phyloP scores from a whole-genome alignment of 495 filamentous ascomycete genomes.

The Zalerion maritima region DNA sequence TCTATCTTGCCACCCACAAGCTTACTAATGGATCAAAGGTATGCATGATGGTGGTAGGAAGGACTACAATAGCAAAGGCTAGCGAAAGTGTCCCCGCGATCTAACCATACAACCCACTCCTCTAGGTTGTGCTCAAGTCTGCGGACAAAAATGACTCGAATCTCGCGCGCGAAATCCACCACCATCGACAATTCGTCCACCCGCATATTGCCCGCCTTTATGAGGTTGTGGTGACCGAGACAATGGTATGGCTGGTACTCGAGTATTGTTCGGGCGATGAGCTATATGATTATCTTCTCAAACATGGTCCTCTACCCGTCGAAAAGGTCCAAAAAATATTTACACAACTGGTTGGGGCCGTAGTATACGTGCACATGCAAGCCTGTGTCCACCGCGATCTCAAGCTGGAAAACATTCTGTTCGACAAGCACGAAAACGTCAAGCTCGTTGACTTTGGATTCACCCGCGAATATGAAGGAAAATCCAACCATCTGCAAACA shows the following conservation, averaged over 20 bases:
- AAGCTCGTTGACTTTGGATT: constrained; percentile 99
- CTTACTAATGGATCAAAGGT: constrained; percentile 98
- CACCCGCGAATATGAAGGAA: constrained; percentile 91
- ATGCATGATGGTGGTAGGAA: constrained; percentile 11
- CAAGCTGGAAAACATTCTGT: constrained; percentile 91
- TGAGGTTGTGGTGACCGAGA: constrained; percentile 94
- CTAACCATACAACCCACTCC: too few species aligned
- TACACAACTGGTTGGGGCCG: constrained; percentile 87
- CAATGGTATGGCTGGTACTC: constrained; percentile 84
- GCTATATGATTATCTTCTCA: constrained; percentile 85
- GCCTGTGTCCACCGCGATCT: constrained; percentile 94
- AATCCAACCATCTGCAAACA: constrained; percentile 87
- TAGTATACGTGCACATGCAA: constrained; percentile 88
- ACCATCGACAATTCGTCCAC: constrained; percentile 94
- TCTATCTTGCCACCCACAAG: constrained; percentile 91
- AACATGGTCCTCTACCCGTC: constrained; percentile 67
- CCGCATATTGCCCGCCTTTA: constrained; percentile 94
- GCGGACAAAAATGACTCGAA: constrained; percentile 93
- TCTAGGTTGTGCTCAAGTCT: constrained; percentile 90
- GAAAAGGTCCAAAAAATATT: constrained; percentile 93
- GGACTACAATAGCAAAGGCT: constrained; percentile 2
- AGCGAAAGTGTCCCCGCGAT: too few species aligned
- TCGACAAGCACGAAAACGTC: constrained; percentile 95
- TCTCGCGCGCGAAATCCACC: constrained; percentile 91
- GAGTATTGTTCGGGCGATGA: constrained; percentile 98